Evolutionary conservation across 768 basidiomycete species (phyloP), one percentile per base, ranked within the genome.

Genomic region (Clavulina sp.): DNA sequence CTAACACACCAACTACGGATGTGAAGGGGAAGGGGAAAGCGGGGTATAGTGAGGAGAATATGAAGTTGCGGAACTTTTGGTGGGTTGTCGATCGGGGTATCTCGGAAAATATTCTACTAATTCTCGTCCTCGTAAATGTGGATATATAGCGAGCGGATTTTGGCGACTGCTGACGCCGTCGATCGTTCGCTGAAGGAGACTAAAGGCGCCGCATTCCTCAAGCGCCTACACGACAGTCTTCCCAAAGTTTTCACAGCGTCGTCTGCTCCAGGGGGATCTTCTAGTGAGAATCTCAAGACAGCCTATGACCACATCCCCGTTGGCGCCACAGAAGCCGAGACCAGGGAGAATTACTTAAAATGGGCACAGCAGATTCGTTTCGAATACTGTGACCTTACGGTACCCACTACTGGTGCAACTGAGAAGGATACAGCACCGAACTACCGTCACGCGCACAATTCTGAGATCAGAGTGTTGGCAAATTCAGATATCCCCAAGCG

Each of bases 401-500:
- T 84, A 26, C 66, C 73, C 6, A 51, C 57, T 5, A 63, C 68
- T 2, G 67, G 68, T 9, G 73, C 70, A 28, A n/a, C n/a, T n/a
- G 78, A 80, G 56, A 63, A 69, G 24, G 53, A 56, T 30, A 52
- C 55, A 18, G 64, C 73, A 0, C 81, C 83, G 2, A 76, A 81
- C 60, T 91, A 80, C 68, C 87, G 86, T 63, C 84, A 82, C 60
- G 80, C 73, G 63, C 91, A 73, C 66, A 81, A 82, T 60, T 78
- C 73, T 57, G 87, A 91, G 62, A 84, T 84, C 21, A 73, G 86
- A 28, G 82, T 86, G 78, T 68, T 89, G 28, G 80, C 80, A 3
- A 78, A 77, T 58, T 81, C 84, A 21, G 84, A 87, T 60, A 84
- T 91, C 50, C 88, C 89, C 4, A 92, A 87, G 65, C 73, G 92